Evolutionary conservation across 2,329 filamentous ascomycete species (phyloP).

Genomic region (Xylaria sp.): DNA sequence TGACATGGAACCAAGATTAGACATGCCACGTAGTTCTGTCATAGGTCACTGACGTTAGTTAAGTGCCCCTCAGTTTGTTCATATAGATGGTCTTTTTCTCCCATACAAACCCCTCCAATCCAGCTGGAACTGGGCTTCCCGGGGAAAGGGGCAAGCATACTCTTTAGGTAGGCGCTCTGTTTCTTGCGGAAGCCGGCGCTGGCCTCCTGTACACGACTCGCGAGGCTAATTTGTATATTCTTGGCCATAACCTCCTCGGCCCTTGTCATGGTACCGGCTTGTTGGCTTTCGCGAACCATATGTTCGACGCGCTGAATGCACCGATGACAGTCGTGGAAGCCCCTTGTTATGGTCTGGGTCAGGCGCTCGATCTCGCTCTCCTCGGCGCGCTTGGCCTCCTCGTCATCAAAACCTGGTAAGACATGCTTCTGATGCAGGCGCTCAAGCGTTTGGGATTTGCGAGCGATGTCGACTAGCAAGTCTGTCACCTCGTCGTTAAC

Average conservation of each 20-base stretch:
- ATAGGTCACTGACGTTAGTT: slow-evolving; percentile 20
- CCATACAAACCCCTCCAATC: neutral
- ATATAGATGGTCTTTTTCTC: neutral
- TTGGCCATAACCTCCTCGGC: slow-evolving; percentile 93
- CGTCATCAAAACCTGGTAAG: slow-evolving; percentile 92
- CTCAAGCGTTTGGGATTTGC: slow-evolving; percentile 78
- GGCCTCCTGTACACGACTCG: slow-evolving; percentile 81
- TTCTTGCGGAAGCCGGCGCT: slow-evolving; percentile 94
- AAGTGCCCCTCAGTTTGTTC: neutral
- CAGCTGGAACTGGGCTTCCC: neutral
- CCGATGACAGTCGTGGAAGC: slow-evolving; percentile 84
- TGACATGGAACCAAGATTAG: slow-evolving; percentile 51
- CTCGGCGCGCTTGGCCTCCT: slow-evolving; percentile 79
- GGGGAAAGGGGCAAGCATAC: slow-evolving; percentile 42
- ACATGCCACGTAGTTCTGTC: slow-evolving; percentile 68
- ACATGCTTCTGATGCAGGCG: slow-evolving; percentile 96
- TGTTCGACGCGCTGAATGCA: slow-evolving; percentile 82
- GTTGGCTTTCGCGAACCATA: slow-evolving; percentile 77
- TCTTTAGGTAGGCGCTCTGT: slow-evolving; percentile 92
- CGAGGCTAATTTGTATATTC: slow-evolving; percentile 91
- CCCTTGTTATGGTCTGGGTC: slow-evolving; percentile 82
- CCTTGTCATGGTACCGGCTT: slow-evolving; percentile 64
- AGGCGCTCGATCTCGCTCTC: slow-evolving; percentile 85
- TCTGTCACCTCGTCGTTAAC: slow-evolving; percentile 90
- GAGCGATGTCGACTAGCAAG: slow-evolving; percentile 70